Base-by-base conservation (phyloP, 116 monocot genomes). In the Trichopus zeylanicus region DNA sequence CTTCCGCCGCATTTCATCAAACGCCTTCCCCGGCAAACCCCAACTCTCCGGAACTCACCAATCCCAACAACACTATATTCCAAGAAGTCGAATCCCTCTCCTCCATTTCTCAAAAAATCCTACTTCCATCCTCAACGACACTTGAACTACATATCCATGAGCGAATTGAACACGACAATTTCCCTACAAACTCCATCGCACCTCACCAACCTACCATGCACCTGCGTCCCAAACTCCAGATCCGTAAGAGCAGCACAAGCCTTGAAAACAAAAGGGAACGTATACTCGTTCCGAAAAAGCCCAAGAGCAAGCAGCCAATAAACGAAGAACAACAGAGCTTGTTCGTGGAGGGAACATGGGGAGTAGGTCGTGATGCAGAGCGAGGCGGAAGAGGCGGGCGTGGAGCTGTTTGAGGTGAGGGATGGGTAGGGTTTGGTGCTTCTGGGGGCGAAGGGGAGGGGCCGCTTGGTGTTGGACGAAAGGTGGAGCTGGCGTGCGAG, bases 111-210 rank as follows among this genome's bases (percentile, higher is more conserved):
- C 29, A 15, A 42, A 71, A 71, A 18, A 67, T 72, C 63, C 62
- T 33, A 9, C 24, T 4, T 0, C 62, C 73, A 20, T 26, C 19
- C 20, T 73, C 69, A 25, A 6, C 8, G 57, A 47, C 72, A 78
- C 59, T 78, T 78, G 48, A 60, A 73, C 64, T 78, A 78, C 72
- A 68, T 68, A 47, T 73, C 68, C 10, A 64, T 59, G 24, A 68
- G 68, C 2, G 78, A 72, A 30, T 68, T 78, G 13, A 78, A 19
- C 58, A 68, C 73, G 54, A 78, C 53, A n/a, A 46, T 48, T 20
- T 78, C 73, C 2, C 29, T 4, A 8, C 31, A 35, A 13, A 54
- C 30, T 31, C 29, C 65, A 15, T 30, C 10, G 26, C 31, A 48
- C 61, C 72, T 78, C n/a, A 10, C 33, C 22, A 73, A 28, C 26